Evolutionary conservation across 345 rosid species (phyloP), one percentile per base, ranked within the genome.

Genomic region (Tarenaya hassleriana): DNA sequence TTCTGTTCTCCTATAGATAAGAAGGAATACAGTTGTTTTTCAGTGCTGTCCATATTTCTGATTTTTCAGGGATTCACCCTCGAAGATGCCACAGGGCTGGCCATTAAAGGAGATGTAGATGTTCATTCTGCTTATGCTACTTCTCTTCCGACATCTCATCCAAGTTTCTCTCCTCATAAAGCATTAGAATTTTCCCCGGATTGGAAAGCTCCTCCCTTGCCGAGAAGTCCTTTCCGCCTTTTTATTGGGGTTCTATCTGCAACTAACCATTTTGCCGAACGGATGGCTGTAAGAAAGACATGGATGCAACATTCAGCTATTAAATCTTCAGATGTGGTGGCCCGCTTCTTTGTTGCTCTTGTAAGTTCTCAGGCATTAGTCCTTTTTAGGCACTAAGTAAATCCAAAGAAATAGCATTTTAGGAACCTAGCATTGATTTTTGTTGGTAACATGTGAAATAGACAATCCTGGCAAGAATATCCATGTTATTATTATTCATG

Each of bases 251-350:
- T 88, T 37, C 92, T 84, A 21, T 88, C 97, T 40, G 87, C 95
- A 0, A 92, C 87, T 54, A 82, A 82, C 66, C 95, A 88, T 73
- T 84, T 88, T 63, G 73, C 83, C 7, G 97, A 88, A 74, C 64
- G 97, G 41, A 88, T 88, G 97, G 92, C 95, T 33, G 84, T 80
- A 62, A 85, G 95, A 76, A 88, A 70, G 75, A 72, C 95, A 21
- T 88, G 97, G 97, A 82, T 88, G 85, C 95, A 79, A 59, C 84
- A 88, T 62, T 56, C 68, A 16, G 82, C 82, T 54, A 69, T 88
- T 47, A 72, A 72, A 64, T 74, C 97, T 58, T 85, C 97, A 6
- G 69, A 71, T 52, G 95, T 77, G 8, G 95, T 80, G 9, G 83
- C 89, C 63, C 80, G 89, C 18, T 88, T 88, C 69, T 88, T 88